Evolutionary conservation across 2,329 filamentous ascomycete genomes (phyloP), one percentile per base, ranked within the genome.

Genomic region (Ceratocystis colombiana): DNA sequence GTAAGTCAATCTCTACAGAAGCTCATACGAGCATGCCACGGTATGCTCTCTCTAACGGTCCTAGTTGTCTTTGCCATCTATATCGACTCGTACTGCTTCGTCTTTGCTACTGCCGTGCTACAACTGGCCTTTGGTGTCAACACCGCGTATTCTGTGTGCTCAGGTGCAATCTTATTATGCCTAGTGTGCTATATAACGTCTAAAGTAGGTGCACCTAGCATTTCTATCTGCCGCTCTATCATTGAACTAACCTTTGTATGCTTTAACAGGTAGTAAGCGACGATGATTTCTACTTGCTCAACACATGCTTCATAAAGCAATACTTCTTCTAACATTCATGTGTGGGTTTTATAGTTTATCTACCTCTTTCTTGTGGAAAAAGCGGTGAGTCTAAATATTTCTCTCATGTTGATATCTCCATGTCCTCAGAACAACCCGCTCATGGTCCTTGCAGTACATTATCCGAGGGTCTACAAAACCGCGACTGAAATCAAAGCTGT

Each of bases 291-390:
- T 7, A 50, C 4, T n/a, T 5, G 17, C 3, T 22, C n/a, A 20
- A n/a, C 46, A 48, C 4, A 1, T 28, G 17, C n/a, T 48, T 28
- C 7, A 28, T 28, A 28, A 10, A n/a, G n/a, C n/a, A 10, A 48
- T 3, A 7, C 15, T 6, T 8, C 3, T 37, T 30, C 20, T 33
- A 48, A 48, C 44, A 15, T 4, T 12, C 2, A n/a, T 3, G 8
- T 37, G 30, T 15, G 5, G 17, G 15, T 5, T 10, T 10, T 33
- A 6, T 20, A 80, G 75, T 73, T 86, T 25, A 83, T 86, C n/a
- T 87, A 87, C 70, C 76, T 84, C 30, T 87, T 87, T 71, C 75
- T 87, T 1, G 83, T 85, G 0, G 85, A 87, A 72, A 84, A 84
- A 73, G 83, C 81, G 55, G 82, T 84, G 73, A 72, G 79, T 74